Evolutionary conservation across 495 filamentous ascomycete genomes (phyloP), one percentile per base, ranked within the genome.

Genomic region (Trichocladium antarcticum): DNA sequence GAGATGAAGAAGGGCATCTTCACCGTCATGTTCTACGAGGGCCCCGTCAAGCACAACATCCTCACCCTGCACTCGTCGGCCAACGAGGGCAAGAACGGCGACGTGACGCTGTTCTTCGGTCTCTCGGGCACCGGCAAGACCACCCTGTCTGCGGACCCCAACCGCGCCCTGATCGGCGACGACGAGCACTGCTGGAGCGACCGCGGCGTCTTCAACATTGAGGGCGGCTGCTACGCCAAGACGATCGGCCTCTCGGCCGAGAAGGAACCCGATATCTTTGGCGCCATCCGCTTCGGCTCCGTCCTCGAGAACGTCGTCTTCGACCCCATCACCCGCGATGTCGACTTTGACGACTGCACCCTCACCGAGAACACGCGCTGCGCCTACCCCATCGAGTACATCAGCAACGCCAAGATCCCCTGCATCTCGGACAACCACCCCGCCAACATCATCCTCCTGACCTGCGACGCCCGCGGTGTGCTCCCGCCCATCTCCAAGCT

Each of bases 1-100:
- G 90, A 96, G 79, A 98, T 98, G 92, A 98, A 97, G 81, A 97
- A 97, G 81, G 93, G 92, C 66, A 77, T 98, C 71, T 97, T 98
- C 79, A 98, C 92, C 43, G 87, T 98, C 51, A 78, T 98, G 59
- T 98, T 96, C 78, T 98, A 97, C 75, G 92, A 98, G 76, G 96
- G 96, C 85, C 92, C 92, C 45, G 84, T 98, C 52, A 96, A 94
- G 79, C 92, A 98, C 80, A 94, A 97, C 70, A 89, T 98, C 55
- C 75, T 98, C 41, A 98, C 92, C 42, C 82, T 98, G 44, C 92
- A 95, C 79, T 95, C 89, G 16, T 95, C 89, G 19, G 89, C 89
- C 84, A 95, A 95, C 71, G 80, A 95, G 76, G 89, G 89, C 65
- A 73, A 81, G 73, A 69, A 86, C 50, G 89, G 89, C 50, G 89